phyloP scores from a whole-genome alignment of 2,329 filamentous ascomycete genomes.

The Elsinoe arachidis region DNA sequence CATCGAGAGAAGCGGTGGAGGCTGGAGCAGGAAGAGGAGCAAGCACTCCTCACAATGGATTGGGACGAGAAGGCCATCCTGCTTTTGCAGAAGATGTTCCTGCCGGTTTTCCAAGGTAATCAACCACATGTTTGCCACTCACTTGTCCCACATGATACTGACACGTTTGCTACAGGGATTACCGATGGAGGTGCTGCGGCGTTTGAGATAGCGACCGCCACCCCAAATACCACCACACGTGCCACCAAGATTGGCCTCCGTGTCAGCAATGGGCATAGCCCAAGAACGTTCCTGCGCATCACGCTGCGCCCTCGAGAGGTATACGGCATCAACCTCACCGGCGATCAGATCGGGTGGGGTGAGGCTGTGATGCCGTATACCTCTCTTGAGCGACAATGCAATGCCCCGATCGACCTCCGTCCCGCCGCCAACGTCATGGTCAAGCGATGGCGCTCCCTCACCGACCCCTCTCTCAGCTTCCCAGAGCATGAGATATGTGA shows the following conservation, averaged over 20 bases:
- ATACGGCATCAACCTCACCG: neutral
- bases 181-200: too few species aligned
- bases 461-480: too few species aligned
- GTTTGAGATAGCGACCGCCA: neutral
- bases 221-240: neutral
- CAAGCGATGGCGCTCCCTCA: too few species aligned
- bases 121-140: too few species aligned
- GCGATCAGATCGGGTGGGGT: neutral
- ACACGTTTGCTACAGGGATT: too few species aligned
- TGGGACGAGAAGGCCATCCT: neutral
- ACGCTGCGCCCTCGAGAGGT: neutral
- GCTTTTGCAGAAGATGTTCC: too few species aligned
- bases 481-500: too few species aligned
- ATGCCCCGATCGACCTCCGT: too few species aligned
- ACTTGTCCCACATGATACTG: too few species aligned
- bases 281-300: neutral
- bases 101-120: too few species aligned
- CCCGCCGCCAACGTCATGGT: too few species aligned
- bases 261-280: neutral
- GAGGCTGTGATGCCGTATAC: neutral
- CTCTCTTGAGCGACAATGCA: neutral
- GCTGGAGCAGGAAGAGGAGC: neutral
- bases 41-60: neutral
- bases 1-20: too few species aligned
- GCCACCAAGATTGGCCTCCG: neutral